Evolutionary conservation across 140 eudicot genomes (phyloP).

Genomic region (Erigeron philadelphicus): DNA sequence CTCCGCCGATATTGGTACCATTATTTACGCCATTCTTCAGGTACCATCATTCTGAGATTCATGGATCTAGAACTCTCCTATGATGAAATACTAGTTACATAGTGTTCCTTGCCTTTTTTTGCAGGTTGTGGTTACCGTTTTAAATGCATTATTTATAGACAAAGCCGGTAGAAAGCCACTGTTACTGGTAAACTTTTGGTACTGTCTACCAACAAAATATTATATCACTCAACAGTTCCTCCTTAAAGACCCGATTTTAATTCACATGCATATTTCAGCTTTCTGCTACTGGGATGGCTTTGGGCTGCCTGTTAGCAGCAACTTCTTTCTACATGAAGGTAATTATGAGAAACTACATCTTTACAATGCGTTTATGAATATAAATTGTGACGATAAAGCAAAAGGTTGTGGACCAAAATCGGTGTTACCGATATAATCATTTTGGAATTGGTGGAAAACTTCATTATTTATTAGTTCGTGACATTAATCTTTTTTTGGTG

Average conservation of each 20-base stretch:
- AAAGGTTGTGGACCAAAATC: not conserved
- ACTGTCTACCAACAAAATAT: not conserved
- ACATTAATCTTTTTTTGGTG: not conserved
- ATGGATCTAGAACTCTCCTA: not conserved
- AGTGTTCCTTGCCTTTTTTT: not conserved
- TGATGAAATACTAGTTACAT: not conserved
- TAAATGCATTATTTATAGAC: constrained; percentile 67
- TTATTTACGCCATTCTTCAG: constrained; percentile 57
- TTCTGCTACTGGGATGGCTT: constrained; percentile 60
- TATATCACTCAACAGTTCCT: not conserved
- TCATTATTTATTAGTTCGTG: not conserved
- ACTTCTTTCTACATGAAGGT: constrained; percentile 73
- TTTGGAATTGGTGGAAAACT: not conserved
- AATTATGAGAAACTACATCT: constrained; percentile 15
- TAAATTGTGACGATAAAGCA: not conserved
- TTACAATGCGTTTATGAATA: not conserved
- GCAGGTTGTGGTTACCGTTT: constrained; percentile 56
- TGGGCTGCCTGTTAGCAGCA: constrained; percentile 62
- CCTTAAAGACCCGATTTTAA: not conserved
- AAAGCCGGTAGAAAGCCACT: constrained; percentile 90
- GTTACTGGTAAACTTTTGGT: constrained; percentile 45
- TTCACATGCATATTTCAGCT: constrained; percentile 34
- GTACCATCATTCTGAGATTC: constrained; percentile 19
- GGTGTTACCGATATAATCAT: not conserved
- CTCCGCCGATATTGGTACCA: constrained; percentile 61